Evolutionary conservation across 768 basidiomycete genomes (phyloP).

Genomic region (Boletus subcaerulescens): DNA sequence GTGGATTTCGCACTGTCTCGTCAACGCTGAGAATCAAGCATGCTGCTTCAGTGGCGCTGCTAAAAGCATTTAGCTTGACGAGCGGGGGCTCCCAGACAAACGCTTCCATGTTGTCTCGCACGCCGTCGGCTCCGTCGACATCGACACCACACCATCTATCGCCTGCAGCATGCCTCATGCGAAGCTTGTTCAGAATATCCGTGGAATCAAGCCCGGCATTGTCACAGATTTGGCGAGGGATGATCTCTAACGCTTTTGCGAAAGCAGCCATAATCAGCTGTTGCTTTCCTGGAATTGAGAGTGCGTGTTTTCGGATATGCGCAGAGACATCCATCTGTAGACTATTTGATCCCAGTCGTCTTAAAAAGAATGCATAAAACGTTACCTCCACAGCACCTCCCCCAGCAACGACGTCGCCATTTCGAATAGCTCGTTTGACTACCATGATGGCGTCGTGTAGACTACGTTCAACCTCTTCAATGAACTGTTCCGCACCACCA

Average conservation of each 20-base stretch:
- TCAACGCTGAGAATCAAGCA: slow-evolving; percentile 95
- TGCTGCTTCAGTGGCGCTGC: slow-evolving; percentile 94
- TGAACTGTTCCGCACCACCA: slow-evolving; percentile 98
- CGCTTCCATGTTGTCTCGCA: slow-evolving; percentile 93
- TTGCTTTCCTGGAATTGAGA: slow-evolving; percentile 92
- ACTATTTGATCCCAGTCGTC: not conserved
- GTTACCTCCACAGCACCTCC: slow-evolving; percentile 94
- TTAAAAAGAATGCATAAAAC: slow-evolving; percentile 1
- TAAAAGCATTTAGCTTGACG: slow-evolving; percentile 93
- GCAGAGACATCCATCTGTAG: slow-evolving; percentile 95
- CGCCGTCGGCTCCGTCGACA: slow-evolving; percentile 84
- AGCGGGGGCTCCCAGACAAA: slow-evolving; percentile 99
- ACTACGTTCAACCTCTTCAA: slow-evolving; percentile 96
- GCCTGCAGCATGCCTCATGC: slow-evolving; percentile 91
- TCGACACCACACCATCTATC: slow-evolving; percentile 93
- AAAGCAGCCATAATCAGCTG: slow-evolving; percentile 94
- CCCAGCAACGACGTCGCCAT: slow-evolving; percentile 94
- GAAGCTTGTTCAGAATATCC: slow-evolving; percentile 93
- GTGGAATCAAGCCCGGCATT: slow-evolving; percentile 98
- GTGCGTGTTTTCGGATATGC: slow-evolving; percentile 85
- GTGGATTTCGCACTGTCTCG: slow-evolving; percentile 95
- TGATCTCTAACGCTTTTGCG: slow-evolving; percentile 95
- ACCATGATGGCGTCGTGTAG: slow-evolving; percentile 99
- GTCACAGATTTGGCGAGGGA: slow-evolving; percentile 97
- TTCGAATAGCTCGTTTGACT: slow-evolving; percentile 95